A percentile compares a stretch with the other conserved stretches of the same genome.
Evolutionary conservation across 768 basidiomycete species (phyloP).

Genomic region (Leucocoprinus sp.): DNA sequence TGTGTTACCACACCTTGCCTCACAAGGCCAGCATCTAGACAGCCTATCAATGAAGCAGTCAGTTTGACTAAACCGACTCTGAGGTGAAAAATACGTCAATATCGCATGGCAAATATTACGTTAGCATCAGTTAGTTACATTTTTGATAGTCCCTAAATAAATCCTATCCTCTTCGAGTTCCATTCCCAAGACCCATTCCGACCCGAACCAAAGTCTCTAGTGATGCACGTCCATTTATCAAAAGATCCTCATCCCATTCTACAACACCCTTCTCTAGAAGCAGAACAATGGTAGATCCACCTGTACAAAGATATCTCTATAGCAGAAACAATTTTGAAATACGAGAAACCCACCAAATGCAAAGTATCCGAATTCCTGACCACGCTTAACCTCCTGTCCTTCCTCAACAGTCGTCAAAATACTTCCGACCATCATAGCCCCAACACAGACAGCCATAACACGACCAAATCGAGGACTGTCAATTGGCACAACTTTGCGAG

Average conservation of each 20-base stretch:
- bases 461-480: slow-evolving; percentile 84
- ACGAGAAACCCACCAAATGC: slow-evolving; percentile 71
- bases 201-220: slow-evolving; percentile 86
- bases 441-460: slow-evolving; percentile 87
- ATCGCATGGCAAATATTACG: too few species aligned
- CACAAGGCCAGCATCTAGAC: too few species aligned
- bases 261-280: slow-evolving; percentile 81
- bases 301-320: slow-evolving; percentile 31
- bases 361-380: slow-evolving; percentile 91
- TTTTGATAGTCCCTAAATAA: background rate
- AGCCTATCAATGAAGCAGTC: too few species aligned
- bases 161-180: slow-evolving; percentile 2
- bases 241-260: slow-evolving; percentile 86
- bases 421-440: slow-evolving; percentile 94
- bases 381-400: slow-evolving; percentile 71
- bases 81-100: too few species aligned
- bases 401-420: slow-evolving; percentile 84
- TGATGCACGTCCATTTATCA: slow-evolving; percentile 78
- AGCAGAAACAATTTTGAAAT: slow-evolving; percentile 18
- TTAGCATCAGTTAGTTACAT: too few species aligned
- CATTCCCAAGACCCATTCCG: slow-evolving; percentile 72
- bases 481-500: slow-evolving; percentile 85
- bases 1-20: too few species aligned
- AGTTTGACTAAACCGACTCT: too few species aligned
- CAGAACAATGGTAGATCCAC: slow-evolving; percentile 87